Base-by-base conservation (phyloP, 2,329 filamentous ascomycete species). In the Venturia oleaginea region DNA sequence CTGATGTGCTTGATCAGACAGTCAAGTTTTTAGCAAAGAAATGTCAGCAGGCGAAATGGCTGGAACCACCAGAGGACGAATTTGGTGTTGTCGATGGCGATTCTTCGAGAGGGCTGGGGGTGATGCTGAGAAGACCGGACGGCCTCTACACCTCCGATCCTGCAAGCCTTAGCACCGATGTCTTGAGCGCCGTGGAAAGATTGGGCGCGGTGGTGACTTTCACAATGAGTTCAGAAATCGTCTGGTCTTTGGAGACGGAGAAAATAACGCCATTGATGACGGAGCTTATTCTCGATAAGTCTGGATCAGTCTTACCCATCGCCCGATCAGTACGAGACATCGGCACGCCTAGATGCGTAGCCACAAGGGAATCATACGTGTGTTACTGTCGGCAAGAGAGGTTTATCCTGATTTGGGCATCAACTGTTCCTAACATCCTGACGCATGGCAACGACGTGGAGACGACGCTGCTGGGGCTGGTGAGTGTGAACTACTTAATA, bases 191-290 rank as follows among this genome's bases (percentile, higher is more conserved):
- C 3, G 73, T 77, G 8, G 73, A 76, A 43, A 72, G 72, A 40
- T 72, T 80, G 46, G 77, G 78, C 65, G 70, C 77, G 24, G 70
- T 72, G 4, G 76, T 79, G 55, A 77, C 76, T 17, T 73, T 79
- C 66, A 79, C 79, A 27, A 78, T 80, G 76, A 76, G 75, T 4
- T 75, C 76, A 1, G 73, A 77, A 38, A 77, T 79, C 67, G 75
- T 77, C 24, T 72, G 75, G 22, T 74, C 75, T n/a, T 75, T 80
- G n/a, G 40, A 46, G 17, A 70, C 79, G 66, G 68, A 69, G 6
- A 71, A 70, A 0, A 66, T 78, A 19, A 59, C 71, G 1, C 71
- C 73, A 6, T 71, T 72, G 32, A 76, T 78, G 62, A 74, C 70
- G 0, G 77, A 79, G 67, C 69, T 80, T 51, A 22, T 27, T 3